A percentile compares a stretch with the other conserved stretches of the same genome.
Evolutionary conservation across 768 basidiomycete species (phyloP).

Genomic region (Flagelloscypha sp.): DNA sequence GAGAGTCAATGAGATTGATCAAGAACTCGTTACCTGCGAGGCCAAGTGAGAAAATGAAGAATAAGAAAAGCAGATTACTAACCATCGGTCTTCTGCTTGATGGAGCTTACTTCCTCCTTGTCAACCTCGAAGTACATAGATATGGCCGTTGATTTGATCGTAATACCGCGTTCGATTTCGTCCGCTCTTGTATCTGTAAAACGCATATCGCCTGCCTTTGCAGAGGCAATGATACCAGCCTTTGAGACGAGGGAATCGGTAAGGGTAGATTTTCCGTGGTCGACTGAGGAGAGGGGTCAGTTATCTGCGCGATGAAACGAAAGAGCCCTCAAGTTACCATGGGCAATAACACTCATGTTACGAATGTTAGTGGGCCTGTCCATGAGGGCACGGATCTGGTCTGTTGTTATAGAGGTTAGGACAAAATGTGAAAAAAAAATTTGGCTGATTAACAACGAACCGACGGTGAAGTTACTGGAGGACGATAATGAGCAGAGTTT

Average conservation of each 20-base stretch:
- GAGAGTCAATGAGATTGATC: constrained; percentile 99
- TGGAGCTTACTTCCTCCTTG: constrained; percentile 77
- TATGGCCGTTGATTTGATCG: constrained; percentile 99
- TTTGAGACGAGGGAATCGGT: constrained; percentile 99
- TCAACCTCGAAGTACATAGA: constrained; percentile 98
- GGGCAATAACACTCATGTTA: constrained; percentile 92
- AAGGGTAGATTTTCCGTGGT: constrained; percentile 99
- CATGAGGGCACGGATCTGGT: constrained; percentile 85
- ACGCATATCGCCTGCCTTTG: constrained; percentile 94
- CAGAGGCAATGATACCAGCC: constrained; percentile 94
- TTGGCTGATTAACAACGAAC: constrained; percentile 33
- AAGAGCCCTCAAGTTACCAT: constrained; percentile 47
- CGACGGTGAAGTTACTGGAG: constrained; percentile 81
- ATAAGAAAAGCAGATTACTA: constrained; percentile 19
- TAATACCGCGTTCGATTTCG: constrained; percentile 99
- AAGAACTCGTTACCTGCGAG: constrained; percentile 82
- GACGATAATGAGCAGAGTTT: constrained; percentile 20
- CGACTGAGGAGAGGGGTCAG: constrained; percentile 49
- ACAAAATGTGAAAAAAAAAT: constrained; percentile 5
- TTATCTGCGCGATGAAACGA: constrained; percentile 11
- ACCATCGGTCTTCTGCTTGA: constrained; percentile 95
- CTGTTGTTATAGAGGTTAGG: constrained; percentile 28
- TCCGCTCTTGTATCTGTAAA: constrained; percentile 97
- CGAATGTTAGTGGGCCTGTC: constrained; percentile 87
- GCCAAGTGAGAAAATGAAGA: constrained; percentile 4